Percentiles rank a stretch among this genome's conserved stretches.
Evolutionary conservation across 768 basidiomycete genomes (phyloP).

Genomic region (Lactifluus piperatus): DNA sequence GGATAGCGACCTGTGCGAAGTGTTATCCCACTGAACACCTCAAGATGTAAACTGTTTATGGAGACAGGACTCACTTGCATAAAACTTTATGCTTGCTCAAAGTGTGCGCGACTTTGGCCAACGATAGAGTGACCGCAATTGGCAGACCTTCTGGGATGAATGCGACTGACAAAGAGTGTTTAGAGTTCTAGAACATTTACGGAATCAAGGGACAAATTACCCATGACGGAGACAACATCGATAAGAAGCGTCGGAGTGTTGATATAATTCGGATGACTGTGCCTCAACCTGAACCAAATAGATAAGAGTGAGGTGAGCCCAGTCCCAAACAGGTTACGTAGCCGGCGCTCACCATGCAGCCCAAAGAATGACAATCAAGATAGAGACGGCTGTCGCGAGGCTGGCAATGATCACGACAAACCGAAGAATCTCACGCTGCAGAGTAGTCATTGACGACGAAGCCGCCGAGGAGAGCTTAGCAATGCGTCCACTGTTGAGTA

Average conservation of each 20-base stretch:
- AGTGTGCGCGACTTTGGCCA: slow-evolving; percentile 37
- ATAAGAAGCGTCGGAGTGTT: slow-evolving; percentile 42
- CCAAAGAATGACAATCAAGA: slow-evolving; percentile 46
- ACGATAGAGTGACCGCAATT: slow-evolving; percentile 45
- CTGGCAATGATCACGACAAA: slow-evolving; percentile 46
- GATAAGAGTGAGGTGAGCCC: neutral
- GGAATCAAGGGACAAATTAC: slow-evolving; percentile 14
- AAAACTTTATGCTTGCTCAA: slow-evolving; percentile 46
- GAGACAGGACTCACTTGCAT: slow-evolving; percentile 29
- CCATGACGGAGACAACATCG: slow-evolving; percentile 48
- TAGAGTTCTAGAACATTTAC: neutral
- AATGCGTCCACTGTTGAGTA: slow-evolving; percentile 29
- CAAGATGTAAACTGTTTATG: neutral
- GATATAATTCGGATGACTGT: slow-evolving; percentile 36
- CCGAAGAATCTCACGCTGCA: slow-evolving; percentile 46
- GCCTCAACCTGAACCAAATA: slow-evolving; percentile 32
- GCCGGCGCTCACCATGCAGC: slow-evolving; percentile 28
- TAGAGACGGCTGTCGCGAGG: slow-evolving; percentile 36
- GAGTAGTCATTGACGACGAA: slow-evolving; percentile 33
- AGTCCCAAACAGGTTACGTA: neutral
- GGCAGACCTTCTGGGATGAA: slow-evolving; percentile 48
- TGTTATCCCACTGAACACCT: neutral
- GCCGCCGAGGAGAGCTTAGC: slow-evolving; percentile 30
- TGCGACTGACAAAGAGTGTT: slow-evolving; percentile 26
- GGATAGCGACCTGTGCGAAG: slow-evolving; percentile 33